Percentiles rank a stretch among this genome's conserved stretches.
Evolutionary conservation across 2,329 filamentous ascomycete genomes (phyloP).

Genomic region (Xylaria hypoxylon): DNA sequence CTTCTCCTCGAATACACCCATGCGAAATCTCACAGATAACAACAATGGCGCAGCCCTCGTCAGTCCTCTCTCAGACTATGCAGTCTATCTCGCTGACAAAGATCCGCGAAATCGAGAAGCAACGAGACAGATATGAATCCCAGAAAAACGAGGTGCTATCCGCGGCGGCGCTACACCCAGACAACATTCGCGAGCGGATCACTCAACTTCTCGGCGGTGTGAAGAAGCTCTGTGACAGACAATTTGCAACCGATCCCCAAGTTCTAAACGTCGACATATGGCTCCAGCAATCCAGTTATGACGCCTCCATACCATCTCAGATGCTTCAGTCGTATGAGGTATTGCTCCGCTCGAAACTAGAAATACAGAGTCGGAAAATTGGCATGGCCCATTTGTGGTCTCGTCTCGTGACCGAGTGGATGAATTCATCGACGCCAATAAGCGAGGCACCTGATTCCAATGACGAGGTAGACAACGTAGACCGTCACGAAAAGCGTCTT

Average conservation of each 20-base stretch:
- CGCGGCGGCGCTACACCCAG: conserved; percentile 24
- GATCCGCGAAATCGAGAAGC: conserved; percentile 49
- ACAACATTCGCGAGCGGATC: conserved; percentile 33
- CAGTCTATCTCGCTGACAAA: conserved; percentile 49
- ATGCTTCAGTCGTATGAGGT: conserved; percentile 51
- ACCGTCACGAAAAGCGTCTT: conserved; percentile 53
- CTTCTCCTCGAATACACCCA: background rate
- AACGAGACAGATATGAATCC: conserved; percentile 41
- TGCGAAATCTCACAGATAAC: background rate
- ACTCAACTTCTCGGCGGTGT: conserved; percentile 32
- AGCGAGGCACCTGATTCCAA: conserved; percentile 16
- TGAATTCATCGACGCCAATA: conserved; percentile 46
- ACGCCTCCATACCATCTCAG: conserved; percentile 51
- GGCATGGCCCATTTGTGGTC: conserved; percentile 52
- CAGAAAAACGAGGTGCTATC: conserved; percentile 34
- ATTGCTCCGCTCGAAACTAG: conserved; percentile 50
- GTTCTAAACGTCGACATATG: conserved; percentile 52
- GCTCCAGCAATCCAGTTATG: conserved; percentile 53
- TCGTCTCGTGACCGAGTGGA: conserved; percentile 56
- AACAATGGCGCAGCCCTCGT: conserved; percentile 29
- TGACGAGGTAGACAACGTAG: conserved; percentile 48
- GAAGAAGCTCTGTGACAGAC: conserved; percentile 25
- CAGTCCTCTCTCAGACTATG: conserved; percentile 48
- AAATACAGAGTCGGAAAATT: conserved; percentile 53
- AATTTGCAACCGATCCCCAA: conserved; percentile 5